These are phyloP conservation scores for Fusarium equiseti DNA, from an alignment of 2,329 filamentous ascomycete genomes.

Conservation along the genomic window DNA sequence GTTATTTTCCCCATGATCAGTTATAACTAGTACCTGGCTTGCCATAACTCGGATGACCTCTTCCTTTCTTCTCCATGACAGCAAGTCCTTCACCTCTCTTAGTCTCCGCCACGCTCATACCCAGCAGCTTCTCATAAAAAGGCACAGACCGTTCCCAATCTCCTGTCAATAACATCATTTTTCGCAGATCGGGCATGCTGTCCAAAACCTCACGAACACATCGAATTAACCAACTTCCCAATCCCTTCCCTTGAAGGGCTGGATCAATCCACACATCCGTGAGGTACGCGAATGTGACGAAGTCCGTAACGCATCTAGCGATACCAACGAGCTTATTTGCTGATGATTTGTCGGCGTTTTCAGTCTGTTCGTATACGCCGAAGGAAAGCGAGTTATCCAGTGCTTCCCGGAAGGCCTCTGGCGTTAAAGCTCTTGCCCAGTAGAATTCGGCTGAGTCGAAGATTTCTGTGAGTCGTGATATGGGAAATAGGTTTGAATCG, in stretches of 20 bases:
- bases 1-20: not conserved
- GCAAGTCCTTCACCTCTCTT: slow-evolving; percentile 44
- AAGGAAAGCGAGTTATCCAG: slow-evolving; percentile 68
- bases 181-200: slow-evolving; percentile 66
- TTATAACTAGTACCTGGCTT: not conserved
- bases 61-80: slow-evolving; percentile 45
- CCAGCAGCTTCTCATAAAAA: slow-evolving; percentile 51
- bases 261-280: slow-evolving; percentile 73
- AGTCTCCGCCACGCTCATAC: too few species aligned
- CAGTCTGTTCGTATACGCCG: slow-evolving; percentile 59
- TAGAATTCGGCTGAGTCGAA: slow-evolving; percentile 65
- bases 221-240: slow-evolving; percentile 71
- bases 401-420: slow-evolving; percentile 57
- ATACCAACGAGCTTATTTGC: slow-evolving; percentile 47
- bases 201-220: slow-evolving; percentile 66
- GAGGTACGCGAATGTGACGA: slow-evolving; percentile 70
- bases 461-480: slow-evolving; percentile 61
- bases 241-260: slow-evolving; percentile 65
- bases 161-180: slow-evolving; percentile 63
- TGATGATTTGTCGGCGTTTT: not conserved
- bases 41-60: slow-evolving; percentile 34
- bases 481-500: slow-evolving; percentile 62
- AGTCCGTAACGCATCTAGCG: slow-evolving; percentile 70
- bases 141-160: slow-evolving; percentile 52
- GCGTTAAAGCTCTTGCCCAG: slow-evolving; percentile 64